These are phyloP conservation scores for Kluyveromyces sp. DNA, from an alignment of 1,139 yeast species.

Conservation along the genomic window DNA sequence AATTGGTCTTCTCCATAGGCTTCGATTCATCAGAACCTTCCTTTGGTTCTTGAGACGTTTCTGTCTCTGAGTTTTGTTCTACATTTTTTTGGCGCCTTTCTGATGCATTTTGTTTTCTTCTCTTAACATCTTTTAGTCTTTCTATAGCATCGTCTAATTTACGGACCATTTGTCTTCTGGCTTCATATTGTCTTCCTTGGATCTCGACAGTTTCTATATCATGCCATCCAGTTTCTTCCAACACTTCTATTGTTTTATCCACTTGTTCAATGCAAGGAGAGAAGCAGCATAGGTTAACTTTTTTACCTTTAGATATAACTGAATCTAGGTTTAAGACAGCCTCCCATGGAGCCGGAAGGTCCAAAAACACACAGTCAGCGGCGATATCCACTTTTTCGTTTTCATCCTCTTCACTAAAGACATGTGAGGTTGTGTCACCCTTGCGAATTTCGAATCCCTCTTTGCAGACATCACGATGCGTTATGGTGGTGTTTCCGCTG, in stretches of 20 bases:
- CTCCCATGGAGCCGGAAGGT: constrained; percentile 95
- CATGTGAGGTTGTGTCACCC: constrained; percentile 29
- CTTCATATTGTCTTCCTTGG: constrained; percentile 81
- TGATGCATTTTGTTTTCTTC: constrained; percentile 66
- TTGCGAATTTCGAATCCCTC: constrained; percentile 62
- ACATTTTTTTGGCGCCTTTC: constrained; percentile 44
- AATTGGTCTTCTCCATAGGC: constrained; percentile 44
- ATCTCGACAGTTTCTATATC: constrained; percentile 90
- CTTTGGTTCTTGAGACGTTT: not conserved
- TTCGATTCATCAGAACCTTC: constrained; percentile 20
- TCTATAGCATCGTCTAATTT: constrained; percentile 73
- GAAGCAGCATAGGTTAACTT: constrained; percentile 79
- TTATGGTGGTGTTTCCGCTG: constrained; percentile 44
- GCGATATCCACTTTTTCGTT: constrained; percentile 24
- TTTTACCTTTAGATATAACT: constrained; percentile 49
- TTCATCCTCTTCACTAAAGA: constrained; percentile 16
- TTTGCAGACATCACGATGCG: constrained; percentile 89
- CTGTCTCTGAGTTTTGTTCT: constrained; percentile 25
- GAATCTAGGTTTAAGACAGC: constrained; percentile 70
- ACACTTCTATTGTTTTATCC: constrained; percentile 67
- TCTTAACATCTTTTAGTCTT: constrained; percentile 72
- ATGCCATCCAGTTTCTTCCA: constrained; percentile 77
- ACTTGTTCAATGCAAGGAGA: constrained; percentile 99
- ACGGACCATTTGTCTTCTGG: constrained; percentile 82
- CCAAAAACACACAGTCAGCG: constrained; percentile 76